Conservation (phyloP, 441 rosid species). For the Mallotus repandus region DNA sequence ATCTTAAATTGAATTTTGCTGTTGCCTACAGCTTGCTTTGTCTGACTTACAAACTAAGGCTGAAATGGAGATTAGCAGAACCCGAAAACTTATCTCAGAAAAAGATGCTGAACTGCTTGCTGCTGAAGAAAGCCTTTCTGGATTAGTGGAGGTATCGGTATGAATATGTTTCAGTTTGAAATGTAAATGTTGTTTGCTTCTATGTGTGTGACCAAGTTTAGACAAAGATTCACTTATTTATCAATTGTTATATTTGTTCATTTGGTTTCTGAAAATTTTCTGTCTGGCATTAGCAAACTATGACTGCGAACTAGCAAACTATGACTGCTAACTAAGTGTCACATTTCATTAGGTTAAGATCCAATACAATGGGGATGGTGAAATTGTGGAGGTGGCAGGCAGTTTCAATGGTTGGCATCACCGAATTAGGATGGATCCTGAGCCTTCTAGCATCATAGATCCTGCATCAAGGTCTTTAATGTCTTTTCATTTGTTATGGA, state of each 20-base stretch:
- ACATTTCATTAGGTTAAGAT: conserved; percentile 58
- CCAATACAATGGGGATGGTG: conserved; percentile 70
- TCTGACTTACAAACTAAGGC: conserved; percentile 65
- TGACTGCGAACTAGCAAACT: no score
- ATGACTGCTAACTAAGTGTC: conserved; percentile 3
- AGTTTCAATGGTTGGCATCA: conserved; percentile 96
- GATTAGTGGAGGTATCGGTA: conserved; percentile 66
- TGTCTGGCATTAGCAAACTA: neutral
- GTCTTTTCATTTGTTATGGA: neutral
- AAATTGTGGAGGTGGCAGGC: conserved; percentile 85
- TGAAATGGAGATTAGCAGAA: conserved; percentile 68
- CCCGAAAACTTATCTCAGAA: conserved; percentile 58
- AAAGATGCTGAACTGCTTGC: conserved; percentile 71
- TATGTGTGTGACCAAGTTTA: neutral
- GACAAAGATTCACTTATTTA: neutral
- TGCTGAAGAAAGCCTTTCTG: conserved; percentile 84
- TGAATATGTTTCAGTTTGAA: conserved; percentile 4
- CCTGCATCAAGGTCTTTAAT: conserved; percentile 47
- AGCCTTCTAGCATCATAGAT: conserved; percentile 33
- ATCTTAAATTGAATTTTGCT: neutral
- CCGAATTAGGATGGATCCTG: conserved; percentile 70
- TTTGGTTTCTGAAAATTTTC: neutral
- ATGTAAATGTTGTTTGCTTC: no score
- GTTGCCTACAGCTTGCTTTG: conserved; percentile 50
- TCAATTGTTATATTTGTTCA: neutral